Conservation (phyloP, 805 yeast species). For the Candida andamanensis region DNA sequence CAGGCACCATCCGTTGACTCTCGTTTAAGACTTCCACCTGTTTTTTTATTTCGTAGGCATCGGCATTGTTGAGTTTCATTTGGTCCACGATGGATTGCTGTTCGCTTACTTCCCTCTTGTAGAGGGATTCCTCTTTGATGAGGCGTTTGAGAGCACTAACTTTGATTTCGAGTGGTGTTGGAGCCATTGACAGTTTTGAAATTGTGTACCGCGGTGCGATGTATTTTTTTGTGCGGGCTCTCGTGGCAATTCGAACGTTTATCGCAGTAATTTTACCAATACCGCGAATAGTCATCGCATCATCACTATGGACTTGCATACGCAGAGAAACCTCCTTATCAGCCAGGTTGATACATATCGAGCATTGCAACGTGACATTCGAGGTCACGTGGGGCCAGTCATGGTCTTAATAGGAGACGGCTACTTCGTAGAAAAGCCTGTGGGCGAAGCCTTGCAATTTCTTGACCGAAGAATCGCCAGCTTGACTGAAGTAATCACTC, state of each 20-base stretch:
- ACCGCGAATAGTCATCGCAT: no score
- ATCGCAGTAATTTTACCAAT: neutral
- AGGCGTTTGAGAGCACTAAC: constrained; percentile 64
- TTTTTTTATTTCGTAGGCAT: constrained; percentile 61
- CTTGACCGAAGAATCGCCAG: constrained; percentile 20
- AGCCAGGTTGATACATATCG: constrained; percentile 5
- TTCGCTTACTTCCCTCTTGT: constrained; percentile 53
- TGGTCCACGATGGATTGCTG: constrained; percentile 45
- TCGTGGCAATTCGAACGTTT: no score
- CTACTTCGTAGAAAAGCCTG: constrained; percentile 32
- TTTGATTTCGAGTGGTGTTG: constrained; percentile 67
- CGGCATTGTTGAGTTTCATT: constrained; percentile 44
- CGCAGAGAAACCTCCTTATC: constrained; percentile 5
- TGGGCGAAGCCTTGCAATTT: constrained; percentile 23
- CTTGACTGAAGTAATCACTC: constrained; percentile 29
- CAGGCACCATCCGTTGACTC: constrained; percentile 33
- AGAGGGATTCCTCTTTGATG: constrained; percentile 59
- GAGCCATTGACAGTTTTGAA: constrained; percentile 44
- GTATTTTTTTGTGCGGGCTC: no score
- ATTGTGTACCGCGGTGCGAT: neutral
- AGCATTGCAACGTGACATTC: neutral
- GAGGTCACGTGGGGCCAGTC: constrained; percentile 6
- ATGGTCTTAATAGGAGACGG: constrained; percentile 37
- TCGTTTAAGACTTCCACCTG: constrained; percentile 35
- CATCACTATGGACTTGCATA: constrained; percentile 2